Evolutionary conservation across 2,329 filamentous ascomycete genomes (phyloP), one percentile per base, ranked within the genome.

Genomic region (Xylariaceae sp.): DNA sequence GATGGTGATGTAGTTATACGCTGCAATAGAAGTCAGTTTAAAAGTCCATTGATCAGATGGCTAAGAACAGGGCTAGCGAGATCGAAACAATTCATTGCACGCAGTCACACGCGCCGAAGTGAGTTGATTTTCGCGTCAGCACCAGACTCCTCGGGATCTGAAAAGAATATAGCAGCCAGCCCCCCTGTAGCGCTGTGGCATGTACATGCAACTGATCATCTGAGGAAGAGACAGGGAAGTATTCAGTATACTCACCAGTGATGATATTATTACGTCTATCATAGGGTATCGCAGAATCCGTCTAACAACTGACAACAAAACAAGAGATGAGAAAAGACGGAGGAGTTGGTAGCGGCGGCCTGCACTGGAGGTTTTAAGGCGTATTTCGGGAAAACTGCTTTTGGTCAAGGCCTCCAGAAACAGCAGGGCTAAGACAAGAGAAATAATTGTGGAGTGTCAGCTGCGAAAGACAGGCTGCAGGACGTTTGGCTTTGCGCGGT

Each of bases 231-330:
- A 55, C 15, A 51, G 8, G 15, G 53, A 59, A 44, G 37, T 67
- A 65, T 45, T 56, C 53, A 42, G 53, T 55, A 61, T 61, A 71
- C 71, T 71, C 52, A 73, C 71, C 69, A 64, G 59, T 63, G 61
- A 52, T 59, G 63, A 45, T 62, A 69, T 61, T 67, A 71, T 67
- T 66, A 69, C 56, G 63, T 73, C 71, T 73, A 73, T 71, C 63
- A 67, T 64, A 63, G 70, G 71, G 70, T 73, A 73, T 73, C 70
- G 69, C 66, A 65, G 64, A 65, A 68, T 65, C 59, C 62, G 66
- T 72, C 70, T 72, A 72, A 57, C 51, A 67, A 64, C 59, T 58
- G 61, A 63, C 63, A 66, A 63, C 39, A 62, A 55, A 62, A 58
- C 30, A 62, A 65, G 59, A 61, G 59, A 63, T 67, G 59, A 64